Evolutionary conservation across 768 basidiomycete species (phyloP).

Genomic region (Tephrocybe sp.): DNA sequence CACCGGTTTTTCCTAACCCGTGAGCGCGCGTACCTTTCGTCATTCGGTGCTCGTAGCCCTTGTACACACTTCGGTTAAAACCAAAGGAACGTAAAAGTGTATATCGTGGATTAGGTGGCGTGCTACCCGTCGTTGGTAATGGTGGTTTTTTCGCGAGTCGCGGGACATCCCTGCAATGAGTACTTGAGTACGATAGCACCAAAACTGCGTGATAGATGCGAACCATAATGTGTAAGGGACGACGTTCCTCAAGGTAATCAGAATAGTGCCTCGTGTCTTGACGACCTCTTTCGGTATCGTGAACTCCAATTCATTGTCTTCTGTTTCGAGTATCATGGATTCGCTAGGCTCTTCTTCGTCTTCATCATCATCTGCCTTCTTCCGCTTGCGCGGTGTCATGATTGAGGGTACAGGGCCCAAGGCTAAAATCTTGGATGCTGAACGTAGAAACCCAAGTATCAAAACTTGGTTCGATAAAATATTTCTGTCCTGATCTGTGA

Average conservation of each 20-base stretch:
- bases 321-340: slow-evolving; percentile 20
- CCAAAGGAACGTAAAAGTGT: slow-evolving; percentile 73
- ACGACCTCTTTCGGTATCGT: slow-evolving; percentile 14
- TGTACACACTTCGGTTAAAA: slow-evolving; percentile 70
- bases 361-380: slow-evolving; percentile 42
- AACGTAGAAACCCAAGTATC: slow-evolving; percentile 78
- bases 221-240: slow-evolving; percentile 87
- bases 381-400: slow-evolving; percentile 39
- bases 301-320: slow-evolving; percentile 25
- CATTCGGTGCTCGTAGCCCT: slow-evolving; percentile 91
- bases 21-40: slow-evolving; percentile 81
- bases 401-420: slow-evolving; percentile 52
- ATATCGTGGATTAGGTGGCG: slow-evolving; percentile 63
- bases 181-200: not conserved
- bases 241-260: slow-evolving; percentile 86
- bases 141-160: slow-evolving; percentile 75
- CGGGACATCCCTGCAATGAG: slow-evolving; percentile 62
- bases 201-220: slow-evolving; percentile 14
- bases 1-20: slow-evolving; percentile 63
- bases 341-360: slow-evolving; percentile 37
- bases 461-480: slow-evolving; percentile 86
- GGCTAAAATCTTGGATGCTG: slow-evolving; percentile 58
- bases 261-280: slow-evolving; percentile 61
- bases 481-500: slow-evolving; percentile 91
- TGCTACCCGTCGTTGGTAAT: slow-evolving; percentile 39